Conservation (phyloP, 2,329 filamentous ascomycete genomes). For the Arthrobotrys entomopaga region DNA sequence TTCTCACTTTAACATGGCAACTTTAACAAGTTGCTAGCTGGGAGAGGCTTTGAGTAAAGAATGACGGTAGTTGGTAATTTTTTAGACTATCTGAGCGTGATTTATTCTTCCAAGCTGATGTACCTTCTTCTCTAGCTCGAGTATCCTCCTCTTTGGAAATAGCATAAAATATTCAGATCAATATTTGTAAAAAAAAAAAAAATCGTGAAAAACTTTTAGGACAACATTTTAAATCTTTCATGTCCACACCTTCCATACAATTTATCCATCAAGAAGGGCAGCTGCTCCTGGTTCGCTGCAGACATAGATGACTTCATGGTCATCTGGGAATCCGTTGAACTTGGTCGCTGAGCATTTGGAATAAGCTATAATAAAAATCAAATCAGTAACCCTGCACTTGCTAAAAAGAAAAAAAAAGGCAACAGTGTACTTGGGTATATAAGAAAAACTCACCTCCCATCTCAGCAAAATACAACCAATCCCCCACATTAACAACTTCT, state of each 20-base stretch:
- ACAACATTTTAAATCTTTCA: neutral
- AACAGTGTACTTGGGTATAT: neutral
- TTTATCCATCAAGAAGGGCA: constrained; percentile 69
- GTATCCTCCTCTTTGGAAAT: neutral
- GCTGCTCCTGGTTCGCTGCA: constrained; percentile 89
- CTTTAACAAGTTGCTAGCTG: no score
- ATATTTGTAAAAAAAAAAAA: neutral
- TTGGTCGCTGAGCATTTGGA: constrained; percentile 97
- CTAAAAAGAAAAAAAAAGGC: no score
- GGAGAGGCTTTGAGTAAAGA: constrained; percentile 17
- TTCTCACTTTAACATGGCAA: neutral
- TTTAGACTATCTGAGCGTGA: neutral
- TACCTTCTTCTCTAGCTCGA: neutral
- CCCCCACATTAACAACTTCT: constrained; percentile 84
- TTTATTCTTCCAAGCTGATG: constrained; percentile 18
- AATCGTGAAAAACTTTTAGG: neutral
- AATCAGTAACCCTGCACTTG: neutral
- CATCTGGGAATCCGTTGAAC: constrained; percentile 96
- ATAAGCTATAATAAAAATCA: constrained; percentile 70
- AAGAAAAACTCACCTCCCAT: constrained; percentile 72
- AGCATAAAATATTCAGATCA: neutral
- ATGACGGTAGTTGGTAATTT: constrained; percentile 38
- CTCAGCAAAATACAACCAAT: constrained; percentile 98
- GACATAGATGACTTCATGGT: constrained; percentile 92
- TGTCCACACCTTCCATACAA: neutral